phyloP scores from a whole-genome alignment of 2,329 filamentous ascomycete species.

The Xylariaceae sp. region DNA sequence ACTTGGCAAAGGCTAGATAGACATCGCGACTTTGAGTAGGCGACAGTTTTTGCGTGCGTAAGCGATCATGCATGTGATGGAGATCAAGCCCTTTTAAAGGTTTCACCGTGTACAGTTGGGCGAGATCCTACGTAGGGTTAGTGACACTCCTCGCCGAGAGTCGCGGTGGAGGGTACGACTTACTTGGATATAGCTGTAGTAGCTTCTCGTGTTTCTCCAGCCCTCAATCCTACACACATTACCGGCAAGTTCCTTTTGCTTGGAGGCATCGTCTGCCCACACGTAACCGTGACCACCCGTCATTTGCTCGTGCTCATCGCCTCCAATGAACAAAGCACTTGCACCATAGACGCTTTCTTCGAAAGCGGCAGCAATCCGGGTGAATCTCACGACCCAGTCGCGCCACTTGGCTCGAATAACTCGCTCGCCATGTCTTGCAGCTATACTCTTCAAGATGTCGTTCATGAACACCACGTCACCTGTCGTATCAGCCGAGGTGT shows the following conservation, averaged over 20 bases:
- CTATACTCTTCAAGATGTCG: constrained; percentile 77
- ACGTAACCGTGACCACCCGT: constrained; percentile 85
- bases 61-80: constrained; percentile 86
- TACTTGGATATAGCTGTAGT: constrained; percentile 91
- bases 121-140: constrained; percentile 55
- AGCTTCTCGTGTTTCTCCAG: constrained; percentile 92
- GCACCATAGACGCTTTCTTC: constrained; percentile 95
- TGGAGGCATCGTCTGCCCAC: constrained; percentile 79
- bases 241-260: constrained; percentile 80
- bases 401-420: constrained; percentile 90
- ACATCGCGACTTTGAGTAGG: constrained; percentile 76
- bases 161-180: constrained; percentile 16
- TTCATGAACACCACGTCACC: constrained; percentile 88
- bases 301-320: constrained; percentile 62
- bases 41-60: constrained; percentile 75
- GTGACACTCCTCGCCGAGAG: constrained; percentile 5
- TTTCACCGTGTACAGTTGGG: constrained; percentile 58
- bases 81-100: constrained; percentile 81
- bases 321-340: constrained; percentile 80
- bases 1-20: constrained; percentile 73
- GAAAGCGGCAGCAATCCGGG: constrained; percentile 85
- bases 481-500: constrained; percentile 59
- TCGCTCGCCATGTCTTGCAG: constrained; percentile 80
- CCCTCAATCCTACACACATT: constrained; percentile 93
- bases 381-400: constrained; percentile 92